A percentile compares a stretch with the other conserved stretches of the same genome.
These are phyloP conservation scores for Boletus subparvulus DNA, from an alignment of 768 basidiomycete species.

Conservation along the genomic window DNA sequence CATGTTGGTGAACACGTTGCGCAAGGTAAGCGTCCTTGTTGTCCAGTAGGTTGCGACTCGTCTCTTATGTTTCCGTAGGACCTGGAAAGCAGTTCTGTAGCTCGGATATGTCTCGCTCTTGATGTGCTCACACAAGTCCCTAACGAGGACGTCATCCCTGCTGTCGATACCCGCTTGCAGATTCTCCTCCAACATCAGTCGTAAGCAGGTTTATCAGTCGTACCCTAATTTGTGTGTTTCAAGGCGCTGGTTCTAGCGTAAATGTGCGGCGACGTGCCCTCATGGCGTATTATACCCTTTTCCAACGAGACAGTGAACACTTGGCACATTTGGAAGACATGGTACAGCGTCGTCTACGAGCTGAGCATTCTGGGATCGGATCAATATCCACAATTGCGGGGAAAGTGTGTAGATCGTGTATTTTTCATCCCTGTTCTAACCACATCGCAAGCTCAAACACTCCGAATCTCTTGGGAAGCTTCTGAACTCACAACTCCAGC, in stretches of 20 bases:
- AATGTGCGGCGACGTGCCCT: conserved; percentile 63
- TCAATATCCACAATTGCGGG: conserved; percentile 13
- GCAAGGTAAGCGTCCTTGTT: conserved; percentile 53
- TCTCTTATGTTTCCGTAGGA: conserved; percentile 49
- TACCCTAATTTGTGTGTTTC: neutral
- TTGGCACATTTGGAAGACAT: conserved; percentile 40
- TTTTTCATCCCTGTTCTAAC: conserved; percentile 3
- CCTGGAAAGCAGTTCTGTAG: conserved; percentile 54
- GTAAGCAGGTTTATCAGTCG: conserved; percentile 54
- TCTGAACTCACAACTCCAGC: conserved; percentile 22
- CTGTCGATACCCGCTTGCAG: conserved; percentile 63
- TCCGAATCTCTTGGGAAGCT: conserved; percentile 22
- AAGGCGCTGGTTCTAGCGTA: conserved; percentile 38
- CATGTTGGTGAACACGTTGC: conserved; percentile 84
- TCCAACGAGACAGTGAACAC: conserved; percentile 44
- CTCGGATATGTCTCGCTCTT: conserved; percentile 69
- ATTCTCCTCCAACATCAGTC: conserved; percentile 69
- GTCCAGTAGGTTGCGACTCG: neutral
- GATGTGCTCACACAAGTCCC: conserved; percentile 63
- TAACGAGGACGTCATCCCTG: conserved; percentile 70
- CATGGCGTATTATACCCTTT: conserved; percentile 55
- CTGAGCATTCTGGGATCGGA: conserved; percentile 8
- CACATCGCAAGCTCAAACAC: conserved; percentile 19
- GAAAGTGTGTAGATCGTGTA: conserved; percentile 22
- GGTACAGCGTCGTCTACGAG: conserved; percentile 11